Percentiles rank a stretch among this genome's conserved stretches.
phyloP scores from a whole-genome alignment of 2,329 filamentous ascomycete genomes.

The Albophoma yamanashiensis region DNA sequence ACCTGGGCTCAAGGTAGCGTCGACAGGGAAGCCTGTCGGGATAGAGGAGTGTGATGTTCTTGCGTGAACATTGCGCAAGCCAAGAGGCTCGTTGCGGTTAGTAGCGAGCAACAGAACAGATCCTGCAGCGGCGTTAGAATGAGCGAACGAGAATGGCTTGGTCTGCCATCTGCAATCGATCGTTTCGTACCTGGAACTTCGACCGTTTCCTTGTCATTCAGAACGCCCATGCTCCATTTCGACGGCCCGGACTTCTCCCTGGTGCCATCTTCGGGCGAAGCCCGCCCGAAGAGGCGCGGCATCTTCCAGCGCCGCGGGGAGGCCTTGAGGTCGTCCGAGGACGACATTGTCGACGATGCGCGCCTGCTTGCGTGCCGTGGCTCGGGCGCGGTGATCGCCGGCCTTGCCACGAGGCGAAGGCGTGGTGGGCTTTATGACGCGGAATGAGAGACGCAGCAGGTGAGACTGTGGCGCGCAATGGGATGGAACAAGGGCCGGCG shows the following conservation, averaged over 20 bases:
- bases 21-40: slow-evolving; percentile 31
- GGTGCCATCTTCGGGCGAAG: background rate
- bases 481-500: background rate
- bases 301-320: background rate
- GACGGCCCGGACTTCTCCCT: slow-evolving; percentile 10
- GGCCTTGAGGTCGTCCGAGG: slow-evolving; percentile 2
- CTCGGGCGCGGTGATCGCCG: background rate
- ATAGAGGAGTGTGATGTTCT: slow-evolving; percentile 49
- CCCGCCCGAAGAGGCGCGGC: background rate
- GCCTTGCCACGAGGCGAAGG: background rate
- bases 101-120: slow-evolving; percentile 9
- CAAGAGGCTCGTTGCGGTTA: slow-evolving; percentile 8
- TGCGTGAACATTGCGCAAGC: slow-evolving; percentile 35
- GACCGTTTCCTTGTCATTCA: slow-evolving; percentile 71
- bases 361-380: background rate
- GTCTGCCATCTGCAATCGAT: no score
- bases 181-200: slow-evolving; percentile 64
- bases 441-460: background rate
- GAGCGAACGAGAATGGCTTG: background rate
- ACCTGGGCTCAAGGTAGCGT: slow-evolving; percentile 18
- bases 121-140: background rate
- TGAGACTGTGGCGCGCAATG: background rate
- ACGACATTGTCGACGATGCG: slow-evolving; percentile 1
- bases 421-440: background rate
- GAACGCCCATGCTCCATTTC: slow-evolving; percentile 62